Percentiles rank a stretch among this genome's conserved stretches.
Evolutionary conservation across 2,329 filamentous ascomycete genomes (phyloP).

Genomic region (Phyllosticta citriasiana): DNA sequence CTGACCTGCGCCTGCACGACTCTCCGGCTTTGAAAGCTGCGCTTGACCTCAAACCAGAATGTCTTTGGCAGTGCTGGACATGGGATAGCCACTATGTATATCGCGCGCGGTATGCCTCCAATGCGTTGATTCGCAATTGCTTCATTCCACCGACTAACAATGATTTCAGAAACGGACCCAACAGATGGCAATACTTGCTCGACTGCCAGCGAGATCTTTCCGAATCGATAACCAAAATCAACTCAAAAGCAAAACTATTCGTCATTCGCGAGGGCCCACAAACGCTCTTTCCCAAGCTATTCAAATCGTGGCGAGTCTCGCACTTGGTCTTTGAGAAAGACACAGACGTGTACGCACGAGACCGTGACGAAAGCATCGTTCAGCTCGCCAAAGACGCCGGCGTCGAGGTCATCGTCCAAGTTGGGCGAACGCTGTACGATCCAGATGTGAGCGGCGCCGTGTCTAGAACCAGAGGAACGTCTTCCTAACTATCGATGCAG

Average conservation of each 20-base stretch:
- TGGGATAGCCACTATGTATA: slow-evolving; percentile 79
- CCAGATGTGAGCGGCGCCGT: slow-evolving; percentile 40
- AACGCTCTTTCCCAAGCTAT: slow-evolving; percentile 60
- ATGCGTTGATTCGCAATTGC: not conserved
- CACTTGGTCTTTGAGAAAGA: slow-evolving; percentile 74
- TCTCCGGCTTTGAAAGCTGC: slow-evolving; percentile 64
- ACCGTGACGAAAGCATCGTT: slow-evolving; percentile 51
- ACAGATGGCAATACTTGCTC: slow-evolving; percentile 66
- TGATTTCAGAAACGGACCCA: slow-evolving; percentile 50
- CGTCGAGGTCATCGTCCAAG: slow-evolving; percentile 54
- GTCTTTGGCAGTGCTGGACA: slow-evolving; percentile 66
- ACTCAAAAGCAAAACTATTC: slow-evolving; percentile 59
- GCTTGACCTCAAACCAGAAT: slow-evolving; percentile 56
- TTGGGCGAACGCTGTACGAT: slow-evolving; percentile 64
- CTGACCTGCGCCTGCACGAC: slow-evolving; percentile 67
- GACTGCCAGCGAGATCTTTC: slow-evolving; percentile 67
- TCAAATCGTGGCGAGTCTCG: slow-evolving; percentile 62
- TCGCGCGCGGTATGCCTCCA: slow-evolving; percentile 34
- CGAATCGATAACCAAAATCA: slow-evolving; percentile 55
- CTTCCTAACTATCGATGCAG: not conserved
- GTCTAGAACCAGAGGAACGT: not conserved
- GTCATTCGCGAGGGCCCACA: slow-evolving; percentile 63
- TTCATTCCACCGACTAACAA: not conserved
- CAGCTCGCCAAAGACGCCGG: slow-evolving; percentile 53
- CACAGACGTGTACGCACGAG: slow-evolving; percentile 60